Evolutionary conservation across 2,329 filamentous ascomycete species (phyloP), one percentile per base, ranked within the genome.

Genomic region (Fusarium concolor): DNA sequence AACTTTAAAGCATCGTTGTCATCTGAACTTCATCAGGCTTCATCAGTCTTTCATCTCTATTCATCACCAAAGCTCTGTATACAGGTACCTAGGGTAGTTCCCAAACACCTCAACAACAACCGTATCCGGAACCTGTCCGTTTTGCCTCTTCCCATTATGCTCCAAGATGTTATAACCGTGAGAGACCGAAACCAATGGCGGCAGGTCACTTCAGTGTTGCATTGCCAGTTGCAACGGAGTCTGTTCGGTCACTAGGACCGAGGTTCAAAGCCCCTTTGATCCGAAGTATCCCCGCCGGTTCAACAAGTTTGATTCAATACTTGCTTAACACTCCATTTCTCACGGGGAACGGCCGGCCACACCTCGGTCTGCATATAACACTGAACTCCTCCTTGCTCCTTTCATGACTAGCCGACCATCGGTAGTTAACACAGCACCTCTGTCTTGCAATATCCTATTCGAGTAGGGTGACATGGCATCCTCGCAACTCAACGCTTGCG

Each of bases 241-340:
- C 49, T 54, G 37, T 44, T 67, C 68, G 62, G 70, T 49, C 68
- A 49, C 41, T 39, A 63, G 70, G 64, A 50, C 72, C 72, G 72
- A 74, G 72, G 72, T 65, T 73, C 55, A 54, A n/a, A 50, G 70
- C 71, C 72, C 72, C 53, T 71, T 74, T 74, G 71, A 74, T 54
- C 72, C 72, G 72, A 70, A 50, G 56, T 64, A 54, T 60, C 58
- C 51, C 56, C 50, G 52, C 47, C 50, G 26, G 29, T 54, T 43
- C 24, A 22, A 51, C 42, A 58, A n/a, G 33, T 49, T 37, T 12
- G 24, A 31, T 52, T 33, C 37, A 44, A 45, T 51, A 37, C 24
- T 17, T 28, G 37, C 31, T 22, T 24, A 41, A 50, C 43, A 49
- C 26, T 28, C 37, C 44, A 31, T 31, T 47, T 43, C 46, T 41